Evolutionary conservation across 106 monocot species (phyloP), one percentile per base, ranked within the genome.

Genomic region (Vanilla planifolia): DNA sequence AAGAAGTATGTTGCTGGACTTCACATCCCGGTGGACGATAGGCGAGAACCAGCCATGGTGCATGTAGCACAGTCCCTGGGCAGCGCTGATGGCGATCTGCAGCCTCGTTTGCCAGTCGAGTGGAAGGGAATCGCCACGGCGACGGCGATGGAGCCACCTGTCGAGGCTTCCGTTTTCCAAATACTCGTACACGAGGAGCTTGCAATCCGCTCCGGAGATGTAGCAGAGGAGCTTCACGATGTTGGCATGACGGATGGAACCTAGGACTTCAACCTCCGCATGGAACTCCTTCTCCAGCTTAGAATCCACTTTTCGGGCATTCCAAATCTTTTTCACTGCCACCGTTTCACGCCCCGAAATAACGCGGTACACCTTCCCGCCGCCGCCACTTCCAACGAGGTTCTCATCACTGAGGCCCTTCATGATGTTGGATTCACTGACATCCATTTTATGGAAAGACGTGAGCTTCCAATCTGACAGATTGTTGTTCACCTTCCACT

Each of bases 151-250:
- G n/a, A 85, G 62, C 85, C 80, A 77, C 69, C 44, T 19, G 47
- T 85, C 85, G 16, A 94, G 61, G 52, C 96, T 89, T 6, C 89
- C 80, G 14, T 89, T 89, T 32, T 62, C 48, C 75, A 89, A 73
- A 83, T 83, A 83, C 65, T 95, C 89, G 78, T 89, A 95, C 27
- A 95, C 86, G 3, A 95, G 66, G 26, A 89, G 72, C 73, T 86
- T 85, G 24, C 78, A 63, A 21, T 83, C 73, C 0, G 33, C 7
- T 41, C 80, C 52, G 1, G 94, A 83, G 52, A 89, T 56, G 80
- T 72, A 89, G 63, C 85, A 86, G 14, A 80, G 55, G 6, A 94
- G 80, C 63, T 86, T 85, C 8, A 94, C 75, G n/a, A 94, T 89
- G 65, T 89, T 86, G 20, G 42, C 14, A 50, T 94, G 94, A 14